Base-by-base conservation (phyloP, 1,284 basidiomycete genomes). In the Lentinula novae-zelandiae region DNA sequence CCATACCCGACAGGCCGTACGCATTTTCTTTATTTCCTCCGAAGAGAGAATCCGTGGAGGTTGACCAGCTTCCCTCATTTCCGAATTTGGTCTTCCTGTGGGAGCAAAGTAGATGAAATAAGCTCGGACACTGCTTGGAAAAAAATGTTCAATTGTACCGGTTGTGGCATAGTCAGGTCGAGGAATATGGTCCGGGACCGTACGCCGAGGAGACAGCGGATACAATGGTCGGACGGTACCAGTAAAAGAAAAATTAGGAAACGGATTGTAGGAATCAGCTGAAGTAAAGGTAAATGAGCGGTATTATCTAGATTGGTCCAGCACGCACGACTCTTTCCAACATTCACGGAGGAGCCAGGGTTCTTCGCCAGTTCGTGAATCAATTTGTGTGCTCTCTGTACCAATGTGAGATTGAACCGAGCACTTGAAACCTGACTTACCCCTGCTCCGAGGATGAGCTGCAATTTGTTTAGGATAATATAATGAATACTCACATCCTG, bases 21-120 rank as follows among this genome's bases (percentile, higher is more conserved):
- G 82, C 91, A 95, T 93, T 68, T 87, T 93, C 64, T 88, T 84
- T 62, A 89, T 86, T 70, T 93, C 90, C 64, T 87, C 85, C 9
- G 72, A 66, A 57, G 72, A 82, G 56, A 95, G 77, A 62, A 92
- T 79, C 36, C 82, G 81, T 5, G 87, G 85, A 6, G 87, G 81
- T 64, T 85, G 81, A n/a, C 87, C 86, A 34, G 79, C 70, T 3
- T 70, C 73, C 65, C 80, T 81, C 65, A 74, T 73, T 76, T 93
- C 91, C 38, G 82, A 79, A 55, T 73, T 74, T 17, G 90, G 90
- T 54, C 76, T 74, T 44, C 89, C 91, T 92, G 60, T 33, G 38
- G 39, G 31, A 53, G 55, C 53, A 63, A 60, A 15, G 52, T 44
- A 48, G 44, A 63, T 63, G 60, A 60, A 53, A 60, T 55, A 67